These are phyloP conservation scores for Dichomitus squalens DNA, from an alignment of 1,284 basidiomycete species.

Conservation along the genomic window DNA sequence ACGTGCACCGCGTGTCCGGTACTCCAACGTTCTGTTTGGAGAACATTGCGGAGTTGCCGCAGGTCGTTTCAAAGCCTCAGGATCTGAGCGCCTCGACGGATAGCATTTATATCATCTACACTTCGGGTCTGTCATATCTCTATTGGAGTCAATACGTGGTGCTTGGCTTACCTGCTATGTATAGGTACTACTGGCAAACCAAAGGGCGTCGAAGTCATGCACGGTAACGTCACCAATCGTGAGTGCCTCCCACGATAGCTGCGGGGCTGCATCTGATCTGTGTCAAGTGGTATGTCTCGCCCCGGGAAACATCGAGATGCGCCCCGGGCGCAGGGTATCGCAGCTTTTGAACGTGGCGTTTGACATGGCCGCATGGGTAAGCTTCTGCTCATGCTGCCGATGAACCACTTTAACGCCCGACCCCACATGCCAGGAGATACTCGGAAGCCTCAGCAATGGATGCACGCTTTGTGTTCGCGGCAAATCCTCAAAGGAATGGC, in stretches of 20 bases:
- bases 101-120: conserved; percentile 62
- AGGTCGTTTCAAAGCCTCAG: conserved; percentile 35
- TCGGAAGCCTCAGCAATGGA: conserved; percentile 57
- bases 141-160: not conserved
- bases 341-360: conserved; percentile 64
- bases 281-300: conserved; percentile 50
- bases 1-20: conserved; percentile 41
- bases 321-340: conserved; percentile 53
- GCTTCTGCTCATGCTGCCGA: not conserved
- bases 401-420: not conserved
- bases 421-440: conserved; percentile 47
- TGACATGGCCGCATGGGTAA: conserved; percentile 64
- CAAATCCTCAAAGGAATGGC: conserved; percentile 58
- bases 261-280: conserved; percentile 7
- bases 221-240: conserved; percentile 62
- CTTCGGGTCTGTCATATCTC: conserved; percentile 47
- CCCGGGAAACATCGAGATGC: conserved; percentile 59
- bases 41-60: conserved; percentile 36
- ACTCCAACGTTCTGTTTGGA: conserved; percentile 45
- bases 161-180: conserved; percentile 6
- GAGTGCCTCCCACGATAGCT: conserved; percentile 21
- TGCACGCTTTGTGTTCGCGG: conserved; percentile 58
- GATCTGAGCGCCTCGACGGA: conserved; percentile 45
- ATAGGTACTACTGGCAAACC: conserved; percentile 59
- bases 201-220: conserved; percentile 61